Base-by-base conservation (phyloP, 495 filamentous ascomycete genomes). In the Entonaema liquescens region DNA sequence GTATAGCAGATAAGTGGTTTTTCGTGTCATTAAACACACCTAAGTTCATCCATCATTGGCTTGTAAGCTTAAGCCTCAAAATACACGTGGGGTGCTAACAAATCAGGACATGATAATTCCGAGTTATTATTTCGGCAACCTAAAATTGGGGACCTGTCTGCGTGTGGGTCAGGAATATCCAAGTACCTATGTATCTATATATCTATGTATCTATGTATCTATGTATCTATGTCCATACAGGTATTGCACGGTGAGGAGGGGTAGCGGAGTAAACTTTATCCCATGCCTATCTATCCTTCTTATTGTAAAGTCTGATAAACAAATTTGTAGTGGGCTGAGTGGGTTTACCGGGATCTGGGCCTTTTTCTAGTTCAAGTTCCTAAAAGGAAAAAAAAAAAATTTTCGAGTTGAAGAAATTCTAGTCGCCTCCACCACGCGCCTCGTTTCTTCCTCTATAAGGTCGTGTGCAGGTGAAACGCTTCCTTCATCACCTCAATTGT, bases 401-500 rank as follows among this genome's bases (percentile, higher is more conserved):
- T 61, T 65, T 67, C 59, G 40, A 38, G 17, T 49, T 28, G 12
- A 62, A 66, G 61, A 73, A 62, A 60, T 75, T 50, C 77, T 70
- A 64, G 47, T 74, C 49, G 69, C 65, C 26, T 74, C 71, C 57
- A 53, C 59, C 70, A 75, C 61, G 49, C 76, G 58, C 63, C 49
- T 71, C 35, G 59, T n/a, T 65, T 61, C 35, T 42, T 65, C 56
- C 38, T 35, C 63, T 49, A 63, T 56, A 65, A 65, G 40, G 56
- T 59, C 38, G 60, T 62, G 60, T 52, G 64, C 59, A 28, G 33
- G 54, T 60, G 38, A 72, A 56, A 62, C 31, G 65, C 67, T 40
- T 58, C 74, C 38, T 67, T 66, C 63, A 71, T 25, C 12, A 36
- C 33, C n/a, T 35, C 15, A 35, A 36, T n/a, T 26, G 8, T 29